phyloP scores from a whole-genome alignment of 352 stramenopile species.

The Globisporangium viniferum region DNA sequence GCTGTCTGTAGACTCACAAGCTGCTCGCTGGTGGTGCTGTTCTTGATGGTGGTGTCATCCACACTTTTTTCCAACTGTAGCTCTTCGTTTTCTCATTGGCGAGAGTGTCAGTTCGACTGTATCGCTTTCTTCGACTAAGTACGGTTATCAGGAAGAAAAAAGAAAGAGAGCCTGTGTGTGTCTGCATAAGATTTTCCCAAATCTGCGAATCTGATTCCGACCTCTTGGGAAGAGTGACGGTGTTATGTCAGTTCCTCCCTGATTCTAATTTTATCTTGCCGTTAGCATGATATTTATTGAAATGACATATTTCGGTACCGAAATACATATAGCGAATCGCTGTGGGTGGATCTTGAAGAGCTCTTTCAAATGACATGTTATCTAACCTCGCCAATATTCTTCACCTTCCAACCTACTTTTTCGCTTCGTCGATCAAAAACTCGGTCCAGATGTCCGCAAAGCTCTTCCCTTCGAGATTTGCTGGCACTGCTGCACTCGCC shows the following conservation, averaged over 20 bases:
- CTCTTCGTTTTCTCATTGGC: neutral
- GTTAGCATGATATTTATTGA: neutral
- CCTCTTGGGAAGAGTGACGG: neutral
- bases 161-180: neutral
- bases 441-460: conserved; percentile 72
- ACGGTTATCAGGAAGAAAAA: conserved; percentile 12
- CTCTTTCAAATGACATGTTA: neutral
- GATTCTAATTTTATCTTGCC: neutral
- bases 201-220: neutral
- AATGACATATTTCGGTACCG: neutral
- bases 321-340: neutral
- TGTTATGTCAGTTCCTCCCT: neutral
- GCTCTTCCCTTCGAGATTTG: conserved; percentile 55
- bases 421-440: conserved; percentile 62
- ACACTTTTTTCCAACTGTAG: neutral
- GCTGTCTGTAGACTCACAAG: neutral
- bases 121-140: neutral
- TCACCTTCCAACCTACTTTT: conserved; percentile 10
- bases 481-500: neutral
- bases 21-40: neutral
- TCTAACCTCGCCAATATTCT: neutral
- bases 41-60: neutral
- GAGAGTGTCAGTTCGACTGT: neutral
- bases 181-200: neutral
- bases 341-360: neutral